A percentile compares a stretch with the other conserved stretches of the same genome.
These are phyloP conservation scores for Phylloporus gajari DNA, from an alignment of 1,284 basidiomycete species.

Conservation along the genomic window DNA sequence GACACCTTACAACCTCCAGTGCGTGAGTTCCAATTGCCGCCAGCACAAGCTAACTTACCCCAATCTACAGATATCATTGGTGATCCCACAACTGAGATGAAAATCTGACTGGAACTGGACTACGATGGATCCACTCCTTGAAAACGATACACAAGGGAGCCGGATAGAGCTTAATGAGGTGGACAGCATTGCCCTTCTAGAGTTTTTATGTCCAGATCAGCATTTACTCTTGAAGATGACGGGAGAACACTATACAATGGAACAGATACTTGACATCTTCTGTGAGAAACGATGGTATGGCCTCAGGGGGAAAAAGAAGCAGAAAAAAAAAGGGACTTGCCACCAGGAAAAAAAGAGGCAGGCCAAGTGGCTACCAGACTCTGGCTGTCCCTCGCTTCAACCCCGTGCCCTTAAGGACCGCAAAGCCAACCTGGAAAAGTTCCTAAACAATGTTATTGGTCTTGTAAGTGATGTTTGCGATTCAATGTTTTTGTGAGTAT, in stretches of 20 bases:
- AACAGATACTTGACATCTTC: background rate
- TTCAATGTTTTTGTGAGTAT: background rate
- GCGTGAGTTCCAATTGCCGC: background rate
- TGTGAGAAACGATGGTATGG: background rate
- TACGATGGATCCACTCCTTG: background rate
- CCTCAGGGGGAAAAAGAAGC: no score
- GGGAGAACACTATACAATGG: background rate
- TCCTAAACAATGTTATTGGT: background rate
- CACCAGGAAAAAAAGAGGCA: no score
- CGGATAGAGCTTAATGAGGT: background rate
- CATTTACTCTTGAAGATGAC: background rate
- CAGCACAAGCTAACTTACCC: background rate
- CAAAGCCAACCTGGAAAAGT: background rate
- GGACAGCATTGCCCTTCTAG: background rate
- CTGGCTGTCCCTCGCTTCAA: background rate
- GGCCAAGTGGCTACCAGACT: background rate
- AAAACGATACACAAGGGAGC: background rate
- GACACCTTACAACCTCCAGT: background rate
- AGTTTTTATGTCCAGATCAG: background rate
- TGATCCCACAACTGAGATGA: background rate
- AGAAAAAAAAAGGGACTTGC: no score
- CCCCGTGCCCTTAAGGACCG: background rate
- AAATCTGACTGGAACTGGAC: background rate
- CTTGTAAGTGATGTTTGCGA: background rate
- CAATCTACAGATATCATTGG: background rate